Base-by-base conservation (phyloP, 2,329 filamentous ascomycete genomes). In the Verticillium nubilum region DNA sequence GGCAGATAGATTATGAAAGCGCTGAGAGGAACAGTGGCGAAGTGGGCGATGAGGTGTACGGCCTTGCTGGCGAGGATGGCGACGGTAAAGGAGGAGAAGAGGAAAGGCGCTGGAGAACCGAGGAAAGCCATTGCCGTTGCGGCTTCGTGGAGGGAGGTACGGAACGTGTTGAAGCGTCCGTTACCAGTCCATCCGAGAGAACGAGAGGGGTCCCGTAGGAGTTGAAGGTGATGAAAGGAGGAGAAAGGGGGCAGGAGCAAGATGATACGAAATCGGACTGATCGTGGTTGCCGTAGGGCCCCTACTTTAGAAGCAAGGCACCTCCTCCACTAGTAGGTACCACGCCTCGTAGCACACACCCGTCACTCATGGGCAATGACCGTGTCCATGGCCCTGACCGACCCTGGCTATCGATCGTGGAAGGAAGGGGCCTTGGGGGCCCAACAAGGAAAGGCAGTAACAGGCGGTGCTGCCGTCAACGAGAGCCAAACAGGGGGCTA, bases 1-100 rank as follows among this genome's bases (percentile, higher is more conserved):
- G 71, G 70, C 15, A 73, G 64, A 59, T 67, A 72, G 9, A 71
- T 58, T n/a, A 72, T n/a, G 25, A 71, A 71, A 23, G 67, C 62
- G 27, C 57, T 54, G n/a, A 59, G n/a, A 2, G 70, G 66, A 25
- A 73, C 65, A 7, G 65, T 65, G 33, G 61, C 63, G 35, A 66
- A 65, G 54, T 71, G 67, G 31, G 66, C 65, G 60, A 59, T 62
- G 9, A 73, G 65, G 57, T 67, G 69, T 15, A 72, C 60, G 9
- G 68, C 29, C 55, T 73, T 73, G 50, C 68, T 68, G 12, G 62
- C 61, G 33, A 68, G 52, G 12, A 72, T 59, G 33, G 70, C 69
- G 58, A 69, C 58, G 59, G 66, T 64, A 59, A 71, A 72, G 59
- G 67, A 58, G 33, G 68, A 64, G 52, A 73, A 72, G 29, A 68